These are phyloP conservation scores for Neurospora sp. DNA, from an alignment of 495 filamentous ascomycete species.

Conservation along the genomic window DNA sequence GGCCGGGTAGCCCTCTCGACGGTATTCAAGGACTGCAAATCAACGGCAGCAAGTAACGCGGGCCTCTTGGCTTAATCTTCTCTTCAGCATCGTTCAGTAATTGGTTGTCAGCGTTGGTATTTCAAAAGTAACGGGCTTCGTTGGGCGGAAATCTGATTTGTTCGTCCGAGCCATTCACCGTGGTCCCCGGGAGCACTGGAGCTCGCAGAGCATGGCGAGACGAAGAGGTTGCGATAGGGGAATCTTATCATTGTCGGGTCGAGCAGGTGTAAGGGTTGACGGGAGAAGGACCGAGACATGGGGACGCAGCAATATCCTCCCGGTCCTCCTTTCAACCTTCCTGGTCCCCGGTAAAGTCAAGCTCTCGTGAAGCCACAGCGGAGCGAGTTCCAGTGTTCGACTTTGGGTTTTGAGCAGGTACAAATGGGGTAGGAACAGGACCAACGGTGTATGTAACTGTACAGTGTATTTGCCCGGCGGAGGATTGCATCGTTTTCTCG, in stretches of 20 bases:
- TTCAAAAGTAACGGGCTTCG: not conserved
- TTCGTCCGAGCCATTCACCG: not conserved
- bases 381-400: not conserved
- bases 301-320: not conserved
- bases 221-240: not conserved
- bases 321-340: not conserved
- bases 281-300: not conserved
- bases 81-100: not conserved
- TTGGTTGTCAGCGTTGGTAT: not conserved
- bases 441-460: not conserved
- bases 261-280: not conserved
- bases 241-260: not conserved
- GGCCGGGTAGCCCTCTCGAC: constrained; percentile 27
- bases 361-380: not conserved
- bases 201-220: not conserved
- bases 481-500: not conserved
- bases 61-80: not conserved
- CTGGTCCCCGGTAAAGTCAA: not conserved
- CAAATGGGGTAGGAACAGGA: not conserved
- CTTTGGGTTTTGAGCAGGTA: not conserved
- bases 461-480: not conserved
- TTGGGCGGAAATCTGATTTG: not conserved
- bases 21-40: constrained; percentile 14
- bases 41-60: constrained; percentile 26
- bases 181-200: not conserved